Conservation (phyloP, 2,329 filamentous ascomycete species). For the Penicillium sp. region DNA sequence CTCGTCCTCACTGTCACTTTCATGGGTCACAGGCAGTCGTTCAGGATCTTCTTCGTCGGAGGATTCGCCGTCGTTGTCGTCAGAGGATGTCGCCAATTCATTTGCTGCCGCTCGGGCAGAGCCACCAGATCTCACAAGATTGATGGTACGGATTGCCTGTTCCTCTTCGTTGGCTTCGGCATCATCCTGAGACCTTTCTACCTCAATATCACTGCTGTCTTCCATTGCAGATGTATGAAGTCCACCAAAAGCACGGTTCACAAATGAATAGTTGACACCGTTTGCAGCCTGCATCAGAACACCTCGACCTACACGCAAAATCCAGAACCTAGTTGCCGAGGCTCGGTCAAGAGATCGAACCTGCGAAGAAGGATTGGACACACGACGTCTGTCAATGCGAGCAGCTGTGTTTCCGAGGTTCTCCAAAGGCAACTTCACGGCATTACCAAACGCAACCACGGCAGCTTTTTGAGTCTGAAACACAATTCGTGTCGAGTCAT, state of each 20-base stretch:
- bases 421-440: slow-evolving; percentile 53
- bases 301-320: slow-evolving; percentile 57
- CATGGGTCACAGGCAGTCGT: slow-evolving; percentile 13
- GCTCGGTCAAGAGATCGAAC: slow-evolving; percentile 35
- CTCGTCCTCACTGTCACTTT: slow-evolving; percentile 13
- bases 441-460: slow-evolving; percentile 56
- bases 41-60: slow-evolving; percentile 9
- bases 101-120: background rate
- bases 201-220: slow-evolving; percentile 35
- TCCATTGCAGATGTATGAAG: slow-evolving; percentile 45
- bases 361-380: slow-evolving; percentile 20
- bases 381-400: slow-evolving; percentile 18
- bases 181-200: slow-evolving; percentile 50
- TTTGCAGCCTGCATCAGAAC: slow-evolving; percentile 57
- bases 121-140: slow-evolving; percentile 20
- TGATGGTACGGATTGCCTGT: slow-evolving; percentile 39
- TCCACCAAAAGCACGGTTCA: slow-evolving; percentile 62
- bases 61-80: background rate
- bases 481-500: slow-evolving; percentile 52
- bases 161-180: slow-evolving; percentile 49
- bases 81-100: background rate
- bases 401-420: slow-evolving; percentile 46
- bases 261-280: slow-evolving; percentile 55
- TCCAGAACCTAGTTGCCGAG: slow-evolving; percentile 54
- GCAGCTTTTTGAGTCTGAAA: slow-evolving; percentile 56